Percentiles rank a stretch among this genome's conserved stretches.
Conservation (phyloP, 306 rosid species). For the Sophora flavescens region DNA sequence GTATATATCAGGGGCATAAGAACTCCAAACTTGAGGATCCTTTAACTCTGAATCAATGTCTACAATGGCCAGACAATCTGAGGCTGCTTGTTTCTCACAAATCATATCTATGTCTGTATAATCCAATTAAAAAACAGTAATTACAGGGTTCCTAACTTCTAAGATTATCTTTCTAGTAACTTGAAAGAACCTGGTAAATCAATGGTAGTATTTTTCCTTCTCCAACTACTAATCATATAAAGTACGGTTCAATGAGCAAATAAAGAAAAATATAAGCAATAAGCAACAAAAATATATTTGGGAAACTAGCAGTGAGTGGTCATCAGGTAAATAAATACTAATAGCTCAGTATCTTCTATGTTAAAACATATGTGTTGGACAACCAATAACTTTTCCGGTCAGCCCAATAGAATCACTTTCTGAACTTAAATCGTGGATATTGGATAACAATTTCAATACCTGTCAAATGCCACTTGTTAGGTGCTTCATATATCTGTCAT, state of each 20-base stretch:
- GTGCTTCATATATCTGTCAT: conserved; percentile 32
- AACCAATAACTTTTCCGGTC: too few species aligned
- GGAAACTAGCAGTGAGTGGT: background rate
- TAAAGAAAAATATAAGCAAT: background rate
- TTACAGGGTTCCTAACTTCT: background rate
- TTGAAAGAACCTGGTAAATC: conserved; percentile 7
- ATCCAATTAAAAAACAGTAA: conserved; percentile 38
- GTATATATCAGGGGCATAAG: conserved; percentile 81
- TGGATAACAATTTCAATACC: conserved; percentile 55
- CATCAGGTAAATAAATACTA: background rate
- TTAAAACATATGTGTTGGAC: background rate
- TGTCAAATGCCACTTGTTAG: conserved; percentile 44
- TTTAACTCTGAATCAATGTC: conserved; percentile 67
- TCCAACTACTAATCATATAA: background rate
- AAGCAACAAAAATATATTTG: conserved; percentile 4
- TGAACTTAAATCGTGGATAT: too few species aligned
- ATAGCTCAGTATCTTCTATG: background rate
- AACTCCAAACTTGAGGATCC: conserved; percentile 75
- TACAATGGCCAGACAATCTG: conserved; percentile 51
- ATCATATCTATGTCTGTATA: conserved; percentile 59
- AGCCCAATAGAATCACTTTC: too few species aligned
- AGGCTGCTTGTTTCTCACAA: conserved; percentile 54
- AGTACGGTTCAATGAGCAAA: background rate
- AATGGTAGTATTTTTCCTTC: conserved; percentile 29
- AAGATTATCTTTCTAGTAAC: conserved; percentile 28